These are phyloP conservation scores for Dunaliella sp. DNA, from an alignment of 139 green algal species.

Conservation along the genomic window DNA sequence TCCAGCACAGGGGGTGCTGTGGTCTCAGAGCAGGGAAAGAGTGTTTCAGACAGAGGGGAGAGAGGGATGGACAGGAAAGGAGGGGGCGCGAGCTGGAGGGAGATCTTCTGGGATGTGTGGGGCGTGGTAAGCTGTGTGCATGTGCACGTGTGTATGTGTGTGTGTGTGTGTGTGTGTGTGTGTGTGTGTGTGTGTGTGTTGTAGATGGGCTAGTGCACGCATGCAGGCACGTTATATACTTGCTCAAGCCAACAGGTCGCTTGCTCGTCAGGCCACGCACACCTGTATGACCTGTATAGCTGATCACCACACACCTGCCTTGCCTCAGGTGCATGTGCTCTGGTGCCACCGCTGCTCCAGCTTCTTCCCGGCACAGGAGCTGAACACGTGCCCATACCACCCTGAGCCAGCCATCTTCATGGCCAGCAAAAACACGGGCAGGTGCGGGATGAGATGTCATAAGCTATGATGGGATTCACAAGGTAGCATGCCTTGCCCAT, in stretches of 20 bases:
- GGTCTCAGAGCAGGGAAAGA: too few species aligned
- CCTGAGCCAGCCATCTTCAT: constrained; percentile 29
- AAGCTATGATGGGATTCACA: too few species aligned
- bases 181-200: neutral
- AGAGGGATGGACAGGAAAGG: too few species aligned
- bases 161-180: neutral
- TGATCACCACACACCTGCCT: too few species aligned
- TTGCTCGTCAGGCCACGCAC: too few species aligned
- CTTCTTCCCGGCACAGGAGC: constrained; percentile 20
- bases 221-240: too few species aligned
- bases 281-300: too few species aligned
- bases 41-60: too few species aligned
- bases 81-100: constrained; percentile 16
- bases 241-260: too few species aligned
- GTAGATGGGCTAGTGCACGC: too few species aligned
- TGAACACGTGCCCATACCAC: constrained; percentile 32
- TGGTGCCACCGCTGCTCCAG: constrained; percentile 35
- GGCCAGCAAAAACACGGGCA: neutral
- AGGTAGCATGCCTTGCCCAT: too few species aligned
- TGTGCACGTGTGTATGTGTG: neutral
- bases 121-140: constrained; percentile 3
- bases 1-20: neutral
- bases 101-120: constrained; percentile 43
- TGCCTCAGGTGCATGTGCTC: constrained; percentile 27
- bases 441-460: too few species aligned